A percentile compares a stretch with the other conserved stretches of the same genome.
Conservation (phyloP, 495 filamentous ascomycete species). For the Staphylotrichum longicolle region DNA sequence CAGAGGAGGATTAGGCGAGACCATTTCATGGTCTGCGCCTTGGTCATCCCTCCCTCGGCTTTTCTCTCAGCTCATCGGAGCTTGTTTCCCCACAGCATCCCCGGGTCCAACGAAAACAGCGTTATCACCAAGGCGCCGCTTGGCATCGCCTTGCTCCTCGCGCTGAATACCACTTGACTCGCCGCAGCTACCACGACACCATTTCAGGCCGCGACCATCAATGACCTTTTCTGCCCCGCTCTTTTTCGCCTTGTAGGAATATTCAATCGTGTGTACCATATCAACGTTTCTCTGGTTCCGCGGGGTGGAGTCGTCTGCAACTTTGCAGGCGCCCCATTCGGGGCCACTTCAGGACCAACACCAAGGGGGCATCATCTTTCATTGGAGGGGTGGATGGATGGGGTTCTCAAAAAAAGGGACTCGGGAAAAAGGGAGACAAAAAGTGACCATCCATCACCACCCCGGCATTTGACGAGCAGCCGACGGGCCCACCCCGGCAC, state of each 20-base stretch:
- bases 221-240: neutral
- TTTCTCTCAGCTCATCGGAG: too few species aligned
- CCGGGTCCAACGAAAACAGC: neutral
- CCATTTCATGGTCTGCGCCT: too few species aligned
- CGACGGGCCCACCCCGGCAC: too few species aligned
- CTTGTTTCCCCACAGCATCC: neutral
- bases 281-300: neutral
- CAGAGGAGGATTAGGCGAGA: slow-evolving; percentile 36
- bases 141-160: neutral
- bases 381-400: too few species aligned
- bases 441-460: too few species aligned
- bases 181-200: neutral
- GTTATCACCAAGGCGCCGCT: neutral
- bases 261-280: slow-evolving; percentile 11
- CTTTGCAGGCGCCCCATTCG: too few species aligned
- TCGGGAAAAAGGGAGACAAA: neutral
- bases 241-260: slow-evolving; percentile 15
- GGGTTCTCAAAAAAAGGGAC: too few species aligned
- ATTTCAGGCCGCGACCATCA: neutral
- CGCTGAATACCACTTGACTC: neutral
- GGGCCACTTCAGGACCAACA: too few species aligned
- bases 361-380: neutral
- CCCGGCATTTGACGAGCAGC: too few species aligned
- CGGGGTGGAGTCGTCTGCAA: too few species aligned
- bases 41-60: too few species aligned